Evolutionary conservation across 108 stramenopile genomes (phyloP), one percentile per base, ranked within the genome.

Genomic region (Pseudonitzschia pungens): DNA sequence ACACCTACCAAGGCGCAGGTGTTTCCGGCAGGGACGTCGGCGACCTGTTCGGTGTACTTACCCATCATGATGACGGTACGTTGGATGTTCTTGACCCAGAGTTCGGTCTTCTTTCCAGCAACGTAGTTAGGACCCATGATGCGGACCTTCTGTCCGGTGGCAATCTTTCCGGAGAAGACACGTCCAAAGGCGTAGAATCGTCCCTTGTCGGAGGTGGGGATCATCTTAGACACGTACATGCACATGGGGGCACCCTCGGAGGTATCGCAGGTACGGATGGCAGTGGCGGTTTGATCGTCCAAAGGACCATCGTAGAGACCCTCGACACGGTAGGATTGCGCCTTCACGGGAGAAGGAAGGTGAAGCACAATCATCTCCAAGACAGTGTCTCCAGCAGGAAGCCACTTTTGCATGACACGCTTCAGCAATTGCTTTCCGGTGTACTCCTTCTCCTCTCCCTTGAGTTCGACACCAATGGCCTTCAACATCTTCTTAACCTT

Each of bases 51-150:
- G 73, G 95, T 93, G 96, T 96, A 97, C 77, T 93, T 92, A 56
- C 99, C 99, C 99, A 99, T 99, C 99, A 99, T 99, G 89, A 99
- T 98, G 58, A 99, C 93, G 73, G 98, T 99, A 77, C 99, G 98
- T 85, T 99, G 99, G 82, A 99, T 98, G 86, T 97, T 98, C 97
- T 99, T 99, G 73, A 98, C 81, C 97, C 97, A 99, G 57, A 99
- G 89, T 48, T 99, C 99, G n/a, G 96, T 91, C 95, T 99, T 99
- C 96, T 99, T 99, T 68, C 98, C 99, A 45, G 97, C 94, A 24
- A 96, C 95, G 83, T 98, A 99, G 96, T 99, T 99, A 74, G 99
- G 97, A 81, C 99, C 99, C 88, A 99, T 90, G 89, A 99, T 99
- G 71, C 99, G 98, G 62, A 98, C 98, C 87, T 96, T 97, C 73